Evolutionary conservation across 2,329 filamentous ascomycete species (phyloP), one percentile per base, ranked within the genome.

Genomic region (Mycocentrospora acerina): DNA sequence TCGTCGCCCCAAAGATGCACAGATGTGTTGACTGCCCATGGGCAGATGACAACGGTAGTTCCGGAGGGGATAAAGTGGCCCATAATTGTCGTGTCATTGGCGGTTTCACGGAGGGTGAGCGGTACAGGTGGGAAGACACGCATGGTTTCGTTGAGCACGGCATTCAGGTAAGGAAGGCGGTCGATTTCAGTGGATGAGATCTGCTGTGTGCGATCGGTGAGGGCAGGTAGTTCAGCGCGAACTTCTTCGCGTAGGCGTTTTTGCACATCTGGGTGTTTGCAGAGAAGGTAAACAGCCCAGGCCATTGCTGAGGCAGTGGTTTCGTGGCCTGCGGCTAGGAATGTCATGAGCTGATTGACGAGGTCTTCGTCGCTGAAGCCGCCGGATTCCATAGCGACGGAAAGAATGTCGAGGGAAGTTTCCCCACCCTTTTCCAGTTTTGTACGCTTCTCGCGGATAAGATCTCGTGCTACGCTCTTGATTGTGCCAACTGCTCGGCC

Each of bases 321-420:
- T 63, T 81, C 78, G 47, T 81, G 73, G 28, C 72, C 74, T 0
- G 89, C 89, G 1, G 85, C 85, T 4, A 94, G 78, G 71, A 94
- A 93, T 0, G 88, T 94, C 87, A 94, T 93, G 61, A 93, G 79
- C 68, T 95, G 89, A 63, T 93, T 86, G 24, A 89, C 80, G n/a
- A 95, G 78, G 44, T 88, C 82, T 32, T 89, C 85, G 46, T 93
- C 87, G 10, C 71, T 78, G 67, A 94, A 93, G 5, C 75, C 81
- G 31, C 86, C 86, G 26, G 82, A 88, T 60, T 84, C 79, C 32
- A 95, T 72, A 12, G 89, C 89, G 0, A 91, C 85, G 1, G 85
- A 88, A 24, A 95, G 73, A 41, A 95, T 93, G 63, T 95, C 89
- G 7, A 80, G 66, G 30, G 82, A 81, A 1, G 68, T 69, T 12